A percentile compares a stretch with the other conserved stretches of the same genome.
Evolutionary conservation across 305 asterid genomes (phyloP).

Genomic region (Fraxinus nigra): DNA sequence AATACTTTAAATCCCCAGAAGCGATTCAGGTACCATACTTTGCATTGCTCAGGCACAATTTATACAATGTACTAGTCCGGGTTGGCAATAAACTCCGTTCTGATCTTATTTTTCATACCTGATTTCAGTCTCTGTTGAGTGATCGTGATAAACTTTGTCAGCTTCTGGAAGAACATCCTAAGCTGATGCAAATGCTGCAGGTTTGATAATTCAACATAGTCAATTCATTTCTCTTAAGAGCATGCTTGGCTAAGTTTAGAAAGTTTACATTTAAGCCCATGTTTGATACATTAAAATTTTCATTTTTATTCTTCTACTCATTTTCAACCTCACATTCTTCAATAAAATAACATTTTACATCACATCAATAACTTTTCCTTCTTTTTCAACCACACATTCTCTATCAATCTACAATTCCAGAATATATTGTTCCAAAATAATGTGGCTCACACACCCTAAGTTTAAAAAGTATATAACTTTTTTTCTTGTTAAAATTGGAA

Average conservation of each 20-base stretch:
- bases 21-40: constrained; percentile 70
- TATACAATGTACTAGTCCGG: neutral
- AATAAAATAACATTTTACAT: too few species aligned
- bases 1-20: constrained; percentile 78
- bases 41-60: neutral
- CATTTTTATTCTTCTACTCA: too few species aligned
- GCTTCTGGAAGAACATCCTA: constrained; percentile 91
- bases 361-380: too few species aligned
- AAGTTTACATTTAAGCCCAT: neutral
- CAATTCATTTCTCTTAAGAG: neutral
- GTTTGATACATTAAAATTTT: too few species aligned
- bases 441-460: neutral
- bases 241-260: neutral
- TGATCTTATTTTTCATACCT: constrained; percentile 23
- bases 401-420: too few species aligned
- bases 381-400: too few species aligned
- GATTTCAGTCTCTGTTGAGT: constrained; percentile 78
- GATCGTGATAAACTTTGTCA: constrained; percentile 94
- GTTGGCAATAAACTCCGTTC: neutral
- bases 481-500: neutral
- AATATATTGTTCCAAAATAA: too few species aligned
- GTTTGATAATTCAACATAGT: constrained; percentile 35
- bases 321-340: too few species aligned
- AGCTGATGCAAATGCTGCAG: constrained; percentile 98
- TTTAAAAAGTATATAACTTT: neutral